Evolutionary conservation across 208 protist genomes (phyloP).

Genomic region (Crithidia mellificae): DNA sequence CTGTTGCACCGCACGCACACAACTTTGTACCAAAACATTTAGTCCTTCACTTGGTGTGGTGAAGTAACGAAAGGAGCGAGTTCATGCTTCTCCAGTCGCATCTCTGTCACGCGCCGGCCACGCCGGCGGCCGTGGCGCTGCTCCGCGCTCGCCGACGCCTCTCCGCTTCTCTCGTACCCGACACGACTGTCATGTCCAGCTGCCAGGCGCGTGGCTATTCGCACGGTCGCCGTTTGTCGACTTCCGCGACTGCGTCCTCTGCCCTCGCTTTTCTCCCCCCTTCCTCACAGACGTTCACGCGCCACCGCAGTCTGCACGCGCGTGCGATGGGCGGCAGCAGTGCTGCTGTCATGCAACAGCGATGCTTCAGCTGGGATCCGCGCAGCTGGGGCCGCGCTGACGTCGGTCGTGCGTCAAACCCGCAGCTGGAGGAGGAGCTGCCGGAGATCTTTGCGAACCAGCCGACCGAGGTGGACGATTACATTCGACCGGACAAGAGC

Average conservation of each 20-base stretch:
- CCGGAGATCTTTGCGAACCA: slow-evolving; percentile 85
- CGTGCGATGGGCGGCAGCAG: too few species aligned
- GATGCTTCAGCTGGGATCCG: slow-evolving; percentile 71
- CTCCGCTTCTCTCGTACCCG: too few species aligned
- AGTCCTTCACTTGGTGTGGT: neutral
- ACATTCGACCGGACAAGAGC: slow-evolving; percentile 84
- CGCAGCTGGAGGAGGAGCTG: slow-evolving; percentile 77
- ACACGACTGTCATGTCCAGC: too few species aligned
- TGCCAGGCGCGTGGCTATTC: neutral
- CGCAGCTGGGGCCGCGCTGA: slow-evolving; percentile 43
- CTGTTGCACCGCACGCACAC: too few species aligned
- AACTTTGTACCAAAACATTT: too few species aligned
- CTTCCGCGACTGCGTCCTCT: neutral
- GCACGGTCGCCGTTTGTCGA: neutral
- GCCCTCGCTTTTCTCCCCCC: neutral
- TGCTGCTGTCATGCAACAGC: slow-evolving; percentile 21
- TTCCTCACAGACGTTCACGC: neutral
- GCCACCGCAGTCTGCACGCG: too few species aligned
- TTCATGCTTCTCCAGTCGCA: slow-evolving; percentile 14
- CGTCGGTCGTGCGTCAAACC: slow-evolving; percentile 39
- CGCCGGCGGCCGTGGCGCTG: neutral
- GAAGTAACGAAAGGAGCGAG: too few species aligned
- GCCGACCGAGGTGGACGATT: slow-evolving; percentile 84
- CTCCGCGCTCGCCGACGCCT: neutral
- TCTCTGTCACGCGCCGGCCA: slow-evolving; percentile 1